These are phyloP conservation scores for Serpula lacrymans DNA, from an alignment of 768 basidiomycete genomes.

Conservation along the genomic window DNA sequence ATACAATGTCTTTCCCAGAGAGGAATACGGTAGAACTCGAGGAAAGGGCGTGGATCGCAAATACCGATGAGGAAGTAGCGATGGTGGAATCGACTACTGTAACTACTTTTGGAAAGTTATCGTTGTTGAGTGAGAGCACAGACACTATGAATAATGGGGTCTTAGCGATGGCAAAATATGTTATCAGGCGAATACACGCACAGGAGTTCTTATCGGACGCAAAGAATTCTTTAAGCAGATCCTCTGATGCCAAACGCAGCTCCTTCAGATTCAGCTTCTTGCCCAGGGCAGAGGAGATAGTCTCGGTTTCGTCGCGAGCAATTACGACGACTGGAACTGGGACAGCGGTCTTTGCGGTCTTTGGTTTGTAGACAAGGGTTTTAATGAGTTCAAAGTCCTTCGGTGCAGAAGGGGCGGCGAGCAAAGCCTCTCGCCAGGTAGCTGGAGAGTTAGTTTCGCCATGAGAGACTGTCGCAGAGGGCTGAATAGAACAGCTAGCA, in stretches of 20 bases:
- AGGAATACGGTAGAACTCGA: conserved; percentile 75
- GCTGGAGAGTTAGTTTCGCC: conserved; percentile 62
- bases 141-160: conserved; percentile 59
- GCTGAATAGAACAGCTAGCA: conserved; percentile 51
- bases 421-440: conserved; percentile 73
- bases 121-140: conserved; percentile 64
- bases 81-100: conserved; percentile 80
- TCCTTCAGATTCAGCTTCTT: conserved; percentile 87
- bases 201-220: conserved; percentile 80
- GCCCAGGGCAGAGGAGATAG: conserved; percentile 69
- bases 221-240: conserved; percentile 84
- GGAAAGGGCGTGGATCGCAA: conserved; percentile 75
- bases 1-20: conserved; percentile 68
- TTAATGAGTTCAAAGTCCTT: conserved; percentile 72
- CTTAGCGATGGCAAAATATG: too few species aligned
- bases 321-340: conserved; percentile 86
- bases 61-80: conserved; percentile 55
- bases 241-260: conserved; percentile 79
- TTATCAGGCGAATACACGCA: conserved; percentile 39
- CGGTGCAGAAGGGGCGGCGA: conserved; percentile 47
- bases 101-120: conserved; percentile 65
- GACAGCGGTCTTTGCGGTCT: conserved; percentile 85
- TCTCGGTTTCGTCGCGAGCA: conserved; percentile 82
- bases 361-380: conserved; percentile 93
- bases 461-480: conserved; percentile 54